Evolutionary conservation across 768 basidiomycete species (phyloP), one percentile per base, ranked within the genome.

Genomic region (Termitomyces sp.): DNA sequence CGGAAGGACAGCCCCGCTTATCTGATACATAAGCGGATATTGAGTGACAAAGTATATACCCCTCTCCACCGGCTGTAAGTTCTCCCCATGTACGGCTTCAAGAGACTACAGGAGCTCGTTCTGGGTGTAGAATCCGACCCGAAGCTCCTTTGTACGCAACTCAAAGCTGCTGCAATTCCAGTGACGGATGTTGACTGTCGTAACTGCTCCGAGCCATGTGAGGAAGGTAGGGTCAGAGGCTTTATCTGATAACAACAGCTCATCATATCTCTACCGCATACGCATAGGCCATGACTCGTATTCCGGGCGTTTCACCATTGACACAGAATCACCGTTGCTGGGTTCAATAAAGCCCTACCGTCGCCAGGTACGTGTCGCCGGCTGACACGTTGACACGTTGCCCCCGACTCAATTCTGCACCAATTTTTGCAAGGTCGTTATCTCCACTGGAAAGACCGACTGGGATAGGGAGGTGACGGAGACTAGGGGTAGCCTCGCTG

Each of bases 361-460:
- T 41, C 86, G 93, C 26, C 89, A 94, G 79, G 91, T 88, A 63
- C 40, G 68, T 64, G 44, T 23, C 20, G 20, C 2, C 50, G 43
- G 26, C n/a, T 49, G 43, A n/a, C n/a, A n/a, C 23, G 23, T 23
- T 23, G 23, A 16, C 64, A 46, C 40, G 40, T 56, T 32, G 51
- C 50, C 57, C 40, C 35, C 36, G 50, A 33, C 46, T 50, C 16
- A 35, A 9, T 35, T 35, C 12, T 32, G 13, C 14, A 38, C 14
- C 14, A 50, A 52, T 57, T 56, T 55, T 59, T n/a, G 50, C 69
- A 26, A 95, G 88, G 79, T 96, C 36, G 78, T 98, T 36, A 90
- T 98, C 55, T 95, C 92, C 1, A 96, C 94, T 0, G 93, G 93
- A 6, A 87, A 90, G 72, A 79, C 85, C 20, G 93, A 98, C 74